Percentiles rank a stretch among this genome's conserved stretches.
Conservation (phyloP, 208 protist genomes). For the Acanthamoeba royreba region DNA sequence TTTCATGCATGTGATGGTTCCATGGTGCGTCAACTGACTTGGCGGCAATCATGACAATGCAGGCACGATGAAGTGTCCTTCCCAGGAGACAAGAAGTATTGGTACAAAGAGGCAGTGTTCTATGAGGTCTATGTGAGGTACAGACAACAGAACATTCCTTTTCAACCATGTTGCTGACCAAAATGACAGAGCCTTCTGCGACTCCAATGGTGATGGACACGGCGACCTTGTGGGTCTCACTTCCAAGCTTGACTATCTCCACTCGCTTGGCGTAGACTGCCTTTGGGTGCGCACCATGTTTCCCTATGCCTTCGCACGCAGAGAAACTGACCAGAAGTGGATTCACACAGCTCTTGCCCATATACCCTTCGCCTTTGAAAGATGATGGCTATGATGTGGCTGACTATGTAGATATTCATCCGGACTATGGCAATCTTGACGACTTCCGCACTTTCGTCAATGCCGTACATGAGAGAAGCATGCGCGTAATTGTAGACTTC, state of each 20-base stretch:
- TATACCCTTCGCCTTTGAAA: constrained; percentile 70
- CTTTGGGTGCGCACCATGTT: constrained; percentile 56
- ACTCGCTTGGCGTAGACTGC: constrained; percentile 71
- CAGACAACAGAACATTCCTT: background rate
- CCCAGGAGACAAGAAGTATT: constrained; percentile 18
- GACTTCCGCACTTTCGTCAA: constrained; percentile 70
- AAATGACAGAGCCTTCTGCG: constrained; percentile 64
- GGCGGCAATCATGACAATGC: background rate
- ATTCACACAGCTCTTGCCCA: constrained; percentile 60
- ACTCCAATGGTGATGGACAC: constrained; percentile 66
- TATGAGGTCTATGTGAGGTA: constrained; percentile 58
- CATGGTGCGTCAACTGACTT: background rate
- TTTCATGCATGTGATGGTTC: background rate
- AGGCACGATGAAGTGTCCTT: constrained; percentile 34
- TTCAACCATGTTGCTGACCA: background rate
- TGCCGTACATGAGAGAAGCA: constrained; percentile 46
- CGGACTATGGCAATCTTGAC: constrained; percentile 72
- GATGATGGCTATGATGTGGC: constrained; percentile 79
- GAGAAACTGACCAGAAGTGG: background rate
- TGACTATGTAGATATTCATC: constrained; percentile 75
- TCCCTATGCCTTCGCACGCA: background rate
- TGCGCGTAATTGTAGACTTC: constrained; percentile 76
- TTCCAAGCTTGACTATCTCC: constrained; percentile 71
- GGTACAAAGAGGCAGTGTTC: constrained; percentile 73
- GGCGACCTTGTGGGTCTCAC: constrained; percentile 72